Conservation (phyloP, 805 yeast species). For the Candida silvicultrix region DNA sequence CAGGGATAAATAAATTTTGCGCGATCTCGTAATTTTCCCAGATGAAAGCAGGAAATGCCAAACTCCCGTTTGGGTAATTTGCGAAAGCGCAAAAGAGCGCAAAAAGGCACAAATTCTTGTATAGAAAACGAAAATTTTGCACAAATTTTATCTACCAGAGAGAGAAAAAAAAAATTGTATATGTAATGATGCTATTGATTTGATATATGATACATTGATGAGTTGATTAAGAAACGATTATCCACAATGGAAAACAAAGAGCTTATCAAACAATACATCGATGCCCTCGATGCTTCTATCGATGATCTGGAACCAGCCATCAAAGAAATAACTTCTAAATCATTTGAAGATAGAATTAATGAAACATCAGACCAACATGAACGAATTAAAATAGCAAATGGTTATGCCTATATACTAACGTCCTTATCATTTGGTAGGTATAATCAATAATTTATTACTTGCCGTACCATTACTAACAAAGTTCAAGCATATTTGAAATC, state of each 20-base stretch:
- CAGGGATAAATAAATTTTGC: no score
- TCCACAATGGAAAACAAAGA: slow-evolving; percentile 40
- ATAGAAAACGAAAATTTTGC: not conserved
- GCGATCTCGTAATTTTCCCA: no score
- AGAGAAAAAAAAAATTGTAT: not conserved
- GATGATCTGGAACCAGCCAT: slow-evolving; percentile 30
- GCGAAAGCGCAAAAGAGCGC: not conserved
- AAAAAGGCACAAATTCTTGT: no score
- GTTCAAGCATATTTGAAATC: slow-evolving; percentile 47
- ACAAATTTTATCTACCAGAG: not conserved
- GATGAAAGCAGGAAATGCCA: not conserved
- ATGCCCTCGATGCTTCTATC: slow-evolving; percentile 31
- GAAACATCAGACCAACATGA: slow-evolving; percentile 18
- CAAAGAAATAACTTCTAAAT: slow-evolving; percentile 29
- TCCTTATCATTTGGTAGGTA: slow-evolving; percentile 40
- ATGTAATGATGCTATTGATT: not conserved
- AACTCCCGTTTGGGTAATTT: not conserved
- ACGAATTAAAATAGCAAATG: slow-evolving; percentile 27
- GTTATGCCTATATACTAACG: slow-evolving; percentile 43
- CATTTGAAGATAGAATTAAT: slow-evolving; percentile 33
- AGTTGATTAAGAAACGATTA: no score
- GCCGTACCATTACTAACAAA: no score
- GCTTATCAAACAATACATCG: slow-evolving; percentile 32
- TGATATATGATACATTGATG: no score
- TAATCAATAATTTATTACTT: no score